Percentiles rank a stretch among this genome's conserved stretches.
Evolutionary conservation across 495 filamentous ascomycete species (phyloP).

Genomic region (Trichoderma virens): DNA sequence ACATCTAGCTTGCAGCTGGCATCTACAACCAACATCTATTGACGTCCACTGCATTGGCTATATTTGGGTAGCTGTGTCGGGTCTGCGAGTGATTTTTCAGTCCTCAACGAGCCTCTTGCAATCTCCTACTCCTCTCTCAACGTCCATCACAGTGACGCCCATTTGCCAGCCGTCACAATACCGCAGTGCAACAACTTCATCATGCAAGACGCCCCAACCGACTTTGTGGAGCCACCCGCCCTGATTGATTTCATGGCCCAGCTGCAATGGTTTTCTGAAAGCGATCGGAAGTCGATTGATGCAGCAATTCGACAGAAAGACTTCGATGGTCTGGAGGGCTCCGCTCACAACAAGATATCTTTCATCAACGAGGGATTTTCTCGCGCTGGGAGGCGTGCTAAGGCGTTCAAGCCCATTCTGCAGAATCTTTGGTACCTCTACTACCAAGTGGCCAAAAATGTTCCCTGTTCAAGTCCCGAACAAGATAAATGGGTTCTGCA

Average conservation of each 20-base stretch:
- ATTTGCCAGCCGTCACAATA: neutral
- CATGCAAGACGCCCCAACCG: neutral
- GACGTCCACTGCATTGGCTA: too few relatives aligned
- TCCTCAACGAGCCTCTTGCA: too few relatives aligned
- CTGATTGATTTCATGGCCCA: neutral
- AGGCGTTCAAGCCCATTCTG: neutral
- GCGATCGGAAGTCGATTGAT: neutral
- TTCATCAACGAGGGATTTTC: neutral
- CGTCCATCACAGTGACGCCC: neutral
- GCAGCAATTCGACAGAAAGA: neutral
- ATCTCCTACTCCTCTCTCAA: too few relatives aligned
- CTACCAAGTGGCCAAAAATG: neutral
- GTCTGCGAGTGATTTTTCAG: too few relatives aligned
- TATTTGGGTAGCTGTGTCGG: too few relatives aligned
- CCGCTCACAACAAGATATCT: neutral
- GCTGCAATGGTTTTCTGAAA: neutral
- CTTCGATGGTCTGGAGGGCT: neutral
- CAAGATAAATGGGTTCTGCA: neutral
- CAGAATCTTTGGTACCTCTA: neutral
- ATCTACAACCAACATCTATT: too few relatives aligned
- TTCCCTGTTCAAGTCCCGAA: neutral
- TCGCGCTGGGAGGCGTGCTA: neutral
- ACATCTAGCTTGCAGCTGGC: too few relatives aligned
- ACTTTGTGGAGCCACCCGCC: neutral
- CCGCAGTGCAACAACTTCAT: neutral